phyloP scores from a whole-genome alignment of 2,329 filamentous ascomycete species.

The Aspergillus sp. region DNA sequence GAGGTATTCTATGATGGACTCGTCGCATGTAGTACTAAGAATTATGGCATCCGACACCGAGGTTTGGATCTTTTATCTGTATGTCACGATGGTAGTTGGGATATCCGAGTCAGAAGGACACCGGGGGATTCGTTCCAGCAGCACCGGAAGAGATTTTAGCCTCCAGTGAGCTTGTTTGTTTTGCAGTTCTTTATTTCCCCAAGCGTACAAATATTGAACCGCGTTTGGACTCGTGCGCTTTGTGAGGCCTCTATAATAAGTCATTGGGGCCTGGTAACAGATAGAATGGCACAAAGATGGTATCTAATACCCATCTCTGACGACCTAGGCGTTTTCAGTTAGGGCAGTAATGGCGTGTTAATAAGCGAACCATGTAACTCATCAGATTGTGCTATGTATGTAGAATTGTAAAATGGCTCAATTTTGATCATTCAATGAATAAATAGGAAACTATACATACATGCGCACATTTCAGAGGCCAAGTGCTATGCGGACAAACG shows the following conservation, averaged over 20 bases:
- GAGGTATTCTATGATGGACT: background rate
- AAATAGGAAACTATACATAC: background rate
- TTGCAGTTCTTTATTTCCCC: background rate
- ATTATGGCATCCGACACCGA: background rate
- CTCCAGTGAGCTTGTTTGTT: background rate
- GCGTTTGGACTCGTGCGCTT: background rate
- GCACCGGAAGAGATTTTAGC: no score
- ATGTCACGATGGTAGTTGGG: background rate
- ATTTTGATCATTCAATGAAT: background rate
- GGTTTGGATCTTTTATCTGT: background rate
- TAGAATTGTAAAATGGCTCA: background rate
- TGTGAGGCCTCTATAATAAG: no score
- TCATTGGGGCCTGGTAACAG: no score
- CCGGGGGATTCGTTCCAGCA: background rate
- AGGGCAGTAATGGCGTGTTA: background rate
- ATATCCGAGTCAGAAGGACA: background rate
- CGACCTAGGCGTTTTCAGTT: no score
- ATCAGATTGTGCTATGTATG: background rate
- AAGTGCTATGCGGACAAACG: background rate
- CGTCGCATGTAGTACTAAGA: background rate
- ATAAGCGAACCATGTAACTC: background rate
- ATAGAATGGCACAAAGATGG: no score
- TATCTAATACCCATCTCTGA: no score
- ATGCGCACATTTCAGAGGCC: background rate
- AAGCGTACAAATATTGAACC: background rate